phyloP scores from a whole-genome alignment of 73 alveolate species.

The Paramecium tetraurelia region DNA sequence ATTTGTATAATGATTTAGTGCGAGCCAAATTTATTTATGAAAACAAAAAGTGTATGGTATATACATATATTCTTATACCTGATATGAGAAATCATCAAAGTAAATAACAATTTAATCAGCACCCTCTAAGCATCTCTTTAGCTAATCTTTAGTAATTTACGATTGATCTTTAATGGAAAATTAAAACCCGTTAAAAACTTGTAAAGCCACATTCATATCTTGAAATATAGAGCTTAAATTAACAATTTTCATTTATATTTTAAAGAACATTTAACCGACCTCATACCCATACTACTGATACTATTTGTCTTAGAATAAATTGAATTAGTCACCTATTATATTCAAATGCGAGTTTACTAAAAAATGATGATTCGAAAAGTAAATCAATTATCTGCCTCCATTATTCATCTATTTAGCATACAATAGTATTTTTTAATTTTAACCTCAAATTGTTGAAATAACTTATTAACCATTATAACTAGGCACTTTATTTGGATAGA shows the following conservation, averaged over 20 bases:
- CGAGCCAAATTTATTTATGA: neutral
- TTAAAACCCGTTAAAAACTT: neutral
- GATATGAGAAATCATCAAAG: neutral
- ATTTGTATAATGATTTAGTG: neutral
- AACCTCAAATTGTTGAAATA: neutral
- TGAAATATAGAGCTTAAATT: neutral
- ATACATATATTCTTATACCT: neutral
- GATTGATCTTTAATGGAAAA: neutral
- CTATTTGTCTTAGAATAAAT: neutral
- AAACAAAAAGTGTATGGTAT: neutral
- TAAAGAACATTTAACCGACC: neutral
- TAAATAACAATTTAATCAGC: neutral
- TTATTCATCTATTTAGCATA: neutral
- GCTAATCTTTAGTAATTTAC: neutral
- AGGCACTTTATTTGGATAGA: neutral
- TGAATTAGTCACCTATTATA: neutral
- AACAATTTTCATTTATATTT: neutral
- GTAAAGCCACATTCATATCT: neutral
- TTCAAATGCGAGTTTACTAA: neutral
- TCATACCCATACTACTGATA: neutral
- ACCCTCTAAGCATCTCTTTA: neutral
- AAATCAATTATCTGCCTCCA: neutral
- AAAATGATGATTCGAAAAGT: neutral
- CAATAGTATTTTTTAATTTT: neutral
- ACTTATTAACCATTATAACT: neutral